Base-by-base conservation (phyloP, 495 filamentous ascomycete species). In the Pyronema domesticum region DNA sequence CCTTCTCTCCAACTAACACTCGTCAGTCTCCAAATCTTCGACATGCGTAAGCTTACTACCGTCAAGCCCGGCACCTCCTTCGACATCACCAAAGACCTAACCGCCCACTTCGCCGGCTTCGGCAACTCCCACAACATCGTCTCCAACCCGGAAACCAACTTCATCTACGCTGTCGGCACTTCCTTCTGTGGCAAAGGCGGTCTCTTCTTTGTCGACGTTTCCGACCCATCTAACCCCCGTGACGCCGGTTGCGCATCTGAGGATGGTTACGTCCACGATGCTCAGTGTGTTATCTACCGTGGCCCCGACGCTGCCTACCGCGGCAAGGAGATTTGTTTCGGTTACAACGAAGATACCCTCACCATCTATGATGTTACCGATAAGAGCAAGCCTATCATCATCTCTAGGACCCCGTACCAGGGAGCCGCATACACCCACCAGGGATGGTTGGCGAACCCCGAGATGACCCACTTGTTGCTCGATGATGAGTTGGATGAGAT, bases 221-320 rank as follows among this genome's bases (percentile, higher is more conserved):
- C 69, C 3, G 65, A 75, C 58, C 61, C 74, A 19, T 60, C 71
- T 30, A 74, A 74, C 54, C 73, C 75, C 15, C 69, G 66, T 0
- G 72, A 65, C 1, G 70, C 74, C 0, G 76, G 76, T 1, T 80
- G 76, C 60, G 71, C 70, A 19, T 61, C 68, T 11, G 60, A 65
- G 14, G 76, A 78, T 62, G 76, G 76, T 55, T 80, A 80, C 58
- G 75, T 78, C 33, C 76, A 79, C 58, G 76, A 79, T 58, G 76
- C 77, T 0, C 77, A 80, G 58, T 79, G 77, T 57, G 59, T 80
- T 15, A 61, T 73, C 51, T 80, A 80, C 69, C 69, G 68, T 23
- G 77, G 77, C 3, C 77, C 77, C 8, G 70, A 75, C 60, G 66
- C 65, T 49, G 68, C 68, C 55, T 80, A 74, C 65, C 45, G 60